phyloP scores from a whole-genome alignment of 2,329 filamentous ascomycete genomes.

The Rhynchosporium agropyri region DNA sequence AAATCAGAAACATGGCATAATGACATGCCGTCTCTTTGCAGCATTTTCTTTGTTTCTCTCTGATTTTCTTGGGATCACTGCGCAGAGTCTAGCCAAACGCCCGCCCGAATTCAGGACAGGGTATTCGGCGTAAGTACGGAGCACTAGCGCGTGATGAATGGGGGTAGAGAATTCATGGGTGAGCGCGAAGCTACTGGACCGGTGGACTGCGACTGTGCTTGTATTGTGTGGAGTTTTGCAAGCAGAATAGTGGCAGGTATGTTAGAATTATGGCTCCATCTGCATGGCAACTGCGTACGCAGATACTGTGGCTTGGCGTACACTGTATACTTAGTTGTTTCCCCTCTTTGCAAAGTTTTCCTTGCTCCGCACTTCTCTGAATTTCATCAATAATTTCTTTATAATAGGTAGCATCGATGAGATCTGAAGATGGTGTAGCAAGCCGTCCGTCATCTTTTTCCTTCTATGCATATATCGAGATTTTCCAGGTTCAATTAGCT shows the following conservation, averaged over 20 bases:
- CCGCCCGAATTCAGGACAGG: not conserved
- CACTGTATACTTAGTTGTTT: too few relatives aligned
- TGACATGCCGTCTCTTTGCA: conserved; percentile 9
- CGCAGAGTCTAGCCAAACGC: conserved; percentile 11
- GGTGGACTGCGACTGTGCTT: conserved; percentile 5
- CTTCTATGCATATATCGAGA: conserved; percentile 4
- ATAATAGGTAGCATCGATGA: conserved; percentile 10
- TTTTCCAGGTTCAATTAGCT: not conserved
- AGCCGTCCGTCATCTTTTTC: conserved; percentile 3
- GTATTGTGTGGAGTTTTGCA: conserved; percentile 1
- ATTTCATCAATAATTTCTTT: too few relatives aligned
- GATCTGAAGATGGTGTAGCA: conserved; percentile 20
- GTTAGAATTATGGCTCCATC: too few relatives aligned
- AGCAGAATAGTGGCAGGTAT: not conserved
- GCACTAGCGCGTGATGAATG: conserved; percentile 3
- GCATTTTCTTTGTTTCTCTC: conserved; percentile 6
- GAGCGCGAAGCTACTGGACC: not conserved
- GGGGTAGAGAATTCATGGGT: conserved; percentile 11
- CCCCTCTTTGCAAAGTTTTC: too few relatives aligned
- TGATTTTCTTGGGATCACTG: conserved; percentile 5
- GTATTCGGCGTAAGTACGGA: not conserved
- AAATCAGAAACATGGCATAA: not conserved
- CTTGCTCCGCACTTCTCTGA: too few relatives aligned
- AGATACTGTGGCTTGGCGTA: too few relatives aligned
- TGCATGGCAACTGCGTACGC: too few relatives aligned